phyloP scores from a whole-genome alignment of 2,329 filamentous ascomycete genomes.

The Cercospora brassicicola region DNA sequence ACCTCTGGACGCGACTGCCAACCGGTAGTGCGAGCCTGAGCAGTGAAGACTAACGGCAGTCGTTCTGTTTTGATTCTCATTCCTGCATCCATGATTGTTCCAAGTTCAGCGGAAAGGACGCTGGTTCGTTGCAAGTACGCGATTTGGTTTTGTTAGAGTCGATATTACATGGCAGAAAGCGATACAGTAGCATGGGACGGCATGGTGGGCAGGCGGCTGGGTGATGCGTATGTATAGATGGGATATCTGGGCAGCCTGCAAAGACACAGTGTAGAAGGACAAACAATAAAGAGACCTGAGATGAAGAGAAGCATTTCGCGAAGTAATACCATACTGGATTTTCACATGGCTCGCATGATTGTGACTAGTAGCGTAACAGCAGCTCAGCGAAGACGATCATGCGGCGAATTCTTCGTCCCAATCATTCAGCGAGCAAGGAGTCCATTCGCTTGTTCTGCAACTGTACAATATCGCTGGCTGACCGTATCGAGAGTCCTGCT shows the following conservation, averaged over 20 bases:
- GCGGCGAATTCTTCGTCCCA: no score
- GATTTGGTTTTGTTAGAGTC: not conserved
- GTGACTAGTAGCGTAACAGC: no score
- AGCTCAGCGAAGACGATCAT: no score
- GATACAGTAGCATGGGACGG: slow-evolving; percentile 19
- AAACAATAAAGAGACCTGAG: not conserved
- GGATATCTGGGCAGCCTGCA: not conserved
- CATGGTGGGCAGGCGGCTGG: not conserved
- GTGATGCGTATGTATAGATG: slow-evolving; percentile 1
- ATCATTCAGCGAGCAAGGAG: no score
- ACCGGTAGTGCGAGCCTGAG: slow-evolving; percentile 8
- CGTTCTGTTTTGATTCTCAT: slow-evolving; percentile 13
- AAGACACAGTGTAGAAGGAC: not conserved
- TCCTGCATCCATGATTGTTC: not conserved
- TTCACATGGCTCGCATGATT: no score
- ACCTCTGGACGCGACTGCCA: slow-evolving; percentile 64
- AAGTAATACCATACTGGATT: no score
- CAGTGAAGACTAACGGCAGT: slow-evolving; percentile 6
- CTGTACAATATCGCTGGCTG: no score
- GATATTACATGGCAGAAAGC: slow-evolving; percentile 8
- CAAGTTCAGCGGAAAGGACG: slow-evolving; percentile 14
- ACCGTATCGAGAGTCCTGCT: no score
- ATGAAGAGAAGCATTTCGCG: not conserved
- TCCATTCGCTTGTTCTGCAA: no score
- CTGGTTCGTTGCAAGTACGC: slow-evolving; percentile 21